A percentile compares a stretch with the other conserved stretches of the same genome.
Conservation (phyloP, 2,329 filamentous ascomycete species). For the Cladorrhinum sp. region DNA sequence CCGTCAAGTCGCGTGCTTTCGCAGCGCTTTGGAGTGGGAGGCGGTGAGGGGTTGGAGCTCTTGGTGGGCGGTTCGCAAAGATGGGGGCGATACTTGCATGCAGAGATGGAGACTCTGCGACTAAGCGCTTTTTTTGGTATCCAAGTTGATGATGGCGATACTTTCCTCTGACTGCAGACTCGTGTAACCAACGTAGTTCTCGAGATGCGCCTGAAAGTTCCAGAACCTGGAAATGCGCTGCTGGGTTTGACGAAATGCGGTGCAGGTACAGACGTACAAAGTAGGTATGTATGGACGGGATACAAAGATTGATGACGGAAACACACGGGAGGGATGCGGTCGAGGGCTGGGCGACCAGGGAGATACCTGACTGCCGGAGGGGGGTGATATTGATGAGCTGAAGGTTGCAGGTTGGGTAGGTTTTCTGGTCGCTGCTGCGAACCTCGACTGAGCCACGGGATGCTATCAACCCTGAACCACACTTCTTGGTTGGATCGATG, state of each 20-base stretch:
- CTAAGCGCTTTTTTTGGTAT: background rate
- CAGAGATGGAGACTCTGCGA: background rate
- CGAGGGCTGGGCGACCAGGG: background rate
- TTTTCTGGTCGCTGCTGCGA: background rate
- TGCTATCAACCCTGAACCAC: background rate
- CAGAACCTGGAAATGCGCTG: background rate
- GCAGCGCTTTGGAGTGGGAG: background rate
- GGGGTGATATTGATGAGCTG: background rate
- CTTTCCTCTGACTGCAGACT: conserved; percentile 8
- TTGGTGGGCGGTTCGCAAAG: background rate
- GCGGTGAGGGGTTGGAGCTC: conserved; percentile 8
- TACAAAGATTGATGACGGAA: conserved; percentile 9
- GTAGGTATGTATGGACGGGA: conserved; percentile 7
- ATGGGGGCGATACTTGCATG: background rate
- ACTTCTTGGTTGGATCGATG: background rate
- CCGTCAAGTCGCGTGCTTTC: conserved; percentile 5
- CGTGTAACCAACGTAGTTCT: conserved; percentile 8
- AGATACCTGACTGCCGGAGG: background rate
- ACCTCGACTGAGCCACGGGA: background rate
- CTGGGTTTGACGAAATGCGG: conserved; percentile 4
- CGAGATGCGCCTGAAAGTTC: background rate
- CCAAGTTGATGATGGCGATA: conserved; percentile 13
- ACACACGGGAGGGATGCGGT: conserved; percentile 3
- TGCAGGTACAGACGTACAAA: conserved; percentile 4
- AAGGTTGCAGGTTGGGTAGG: background rate